Evolutionary conservation across 306 rosid genomes (phyloP).

Genomic region (Crotalaria pallida): DNA sequence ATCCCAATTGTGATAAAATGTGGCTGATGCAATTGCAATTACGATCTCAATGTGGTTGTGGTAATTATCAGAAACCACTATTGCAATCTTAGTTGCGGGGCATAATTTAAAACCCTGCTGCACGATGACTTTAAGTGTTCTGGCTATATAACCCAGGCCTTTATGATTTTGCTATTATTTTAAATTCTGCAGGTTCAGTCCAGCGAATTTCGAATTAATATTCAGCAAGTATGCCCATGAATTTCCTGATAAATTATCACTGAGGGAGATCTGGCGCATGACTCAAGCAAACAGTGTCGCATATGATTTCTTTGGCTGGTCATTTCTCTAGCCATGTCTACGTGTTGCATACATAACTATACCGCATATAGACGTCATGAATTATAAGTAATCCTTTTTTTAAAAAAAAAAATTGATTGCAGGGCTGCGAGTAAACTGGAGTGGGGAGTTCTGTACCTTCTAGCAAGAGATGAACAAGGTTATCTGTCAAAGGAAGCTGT

Average conservation of each 20-base stretch:
- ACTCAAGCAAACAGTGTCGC: constrained; percentile 62
- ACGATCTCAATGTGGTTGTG: too few relatives aligned
- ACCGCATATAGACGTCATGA: neutral
- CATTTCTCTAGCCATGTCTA: neutral
- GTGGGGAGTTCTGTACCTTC: constrained; percentile 62
- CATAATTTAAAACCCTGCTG: too few relatives aligned
- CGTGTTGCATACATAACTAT: neutral
- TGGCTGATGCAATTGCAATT: too few relatives aligned
- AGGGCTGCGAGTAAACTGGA: constrained; percentile 63
- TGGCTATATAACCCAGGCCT: neutral
- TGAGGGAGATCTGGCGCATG: constrained; percentile 68
- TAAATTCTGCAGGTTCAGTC: constrained; percentile 47
- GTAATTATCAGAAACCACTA: too few relatives aligned
- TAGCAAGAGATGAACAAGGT: constrained; percentile 64
- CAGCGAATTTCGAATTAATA: constrained; percentile 62
- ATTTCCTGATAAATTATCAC: constrained; percentile 53
- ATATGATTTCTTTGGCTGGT: constrained; percentile 78
- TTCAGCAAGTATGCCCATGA: constrained; percentile 68
- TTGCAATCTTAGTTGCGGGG: too few relatives aligned
- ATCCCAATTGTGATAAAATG: too few relatives aligned
- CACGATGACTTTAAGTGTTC: neutral
- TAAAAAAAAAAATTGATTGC: constrained; percentile 8
- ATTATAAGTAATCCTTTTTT: neutral
- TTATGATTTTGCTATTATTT: neutral
- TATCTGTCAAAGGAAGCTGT: constrained; percentile 71